A percentile compares a stretch with the other conserved stretches of the same genome.
These are phyloP conservation scores for Gloeopeniophorella convolvens DNA, from an alignment of 768 basidiomycete genomes.

Conservation along the genomic window DNA sequence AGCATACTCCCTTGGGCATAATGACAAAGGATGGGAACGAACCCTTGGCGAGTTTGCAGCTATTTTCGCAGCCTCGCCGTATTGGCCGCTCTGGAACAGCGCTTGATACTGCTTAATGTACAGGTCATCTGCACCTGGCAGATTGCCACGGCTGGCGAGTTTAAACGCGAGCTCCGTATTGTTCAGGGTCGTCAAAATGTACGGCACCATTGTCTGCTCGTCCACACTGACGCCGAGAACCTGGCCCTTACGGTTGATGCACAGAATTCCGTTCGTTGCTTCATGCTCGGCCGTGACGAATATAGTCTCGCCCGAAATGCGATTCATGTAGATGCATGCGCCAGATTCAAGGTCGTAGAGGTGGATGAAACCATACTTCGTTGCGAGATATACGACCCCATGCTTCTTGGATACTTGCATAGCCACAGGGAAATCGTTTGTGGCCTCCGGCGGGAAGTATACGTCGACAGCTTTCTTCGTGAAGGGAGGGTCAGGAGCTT, in stretches of 20 bases:
- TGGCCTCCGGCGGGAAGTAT: constrained; percentile 97
- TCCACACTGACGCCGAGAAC: constrained; percentile 96
- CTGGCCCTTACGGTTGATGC: constrained; percentile 99
- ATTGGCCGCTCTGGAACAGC: constrained; percentile 85
- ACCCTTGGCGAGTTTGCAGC: constrained; percentile 95
- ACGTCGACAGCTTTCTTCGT: constrained; percentile 98
- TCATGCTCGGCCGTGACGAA: constrained; percentile 98
- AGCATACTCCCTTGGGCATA: constrained; percentile 8
- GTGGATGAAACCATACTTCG: constrained; percentile 99
- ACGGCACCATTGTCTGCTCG: constrained; percentile 93
- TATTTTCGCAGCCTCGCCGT: constrained; percentile 90
- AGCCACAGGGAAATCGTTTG: constrained; percentile 97
- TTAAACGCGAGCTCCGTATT: constrained; percentile 98
- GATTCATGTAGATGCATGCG: constrained; percentile 99
- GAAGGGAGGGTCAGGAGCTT: constrained; percentile 87
- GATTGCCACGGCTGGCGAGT: constrained; percentile 89
- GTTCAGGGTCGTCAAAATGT: constrained; percentile 88
- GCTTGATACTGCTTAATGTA: constrained; percentile 93
- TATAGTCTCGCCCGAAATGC: constrained; percentile 98
- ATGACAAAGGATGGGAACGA: constrained; percentile 23
- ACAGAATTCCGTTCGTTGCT: constrained; percentile 90
- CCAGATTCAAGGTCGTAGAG: constrained; percentile 97
- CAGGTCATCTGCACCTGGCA: constrained; percentile 96
- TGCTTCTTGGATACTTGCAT: constrained; percentile 99
- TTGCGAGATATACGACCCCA: constrained; percentile 94